These are phyloP conservation scores for Suhomyces anneliseae DNA, from an alignment of 1,139 yeast species.

Conservation along the genomic window DNA sequence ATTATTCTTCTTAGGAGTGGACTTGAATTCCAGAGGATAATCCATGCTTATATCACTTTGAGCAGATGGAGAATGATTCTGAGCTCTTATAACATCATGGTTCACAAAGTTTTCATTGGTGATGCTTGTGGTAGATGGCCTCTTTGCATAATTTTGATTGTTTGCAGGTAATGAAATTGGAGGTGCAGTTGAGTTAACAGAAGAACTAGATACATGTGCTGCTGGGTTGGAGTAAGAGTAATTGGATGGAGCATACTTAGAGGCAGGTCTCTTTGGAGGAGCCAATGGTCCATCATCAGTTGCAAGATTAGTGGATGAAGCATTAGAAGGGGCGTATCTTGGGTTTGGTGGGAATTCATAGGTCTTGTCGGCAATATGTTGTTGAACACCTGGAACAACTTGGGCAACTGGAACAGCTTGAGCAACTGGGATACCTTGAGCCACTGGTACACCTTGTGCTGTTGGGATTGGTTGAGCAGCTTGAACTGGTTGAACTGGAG, in stretches of 20 bases:
- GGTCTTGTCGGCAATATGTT: constrained; percentile 1
- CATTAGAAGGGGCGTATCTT: constrained; percentile 30
- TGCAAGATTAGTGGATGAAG: constrained; percentile 24
- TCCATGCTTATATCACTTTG: constrained; percentile 37
- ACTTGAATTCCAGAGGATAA: constrained; percentile 30
- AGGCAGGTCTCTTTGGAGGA: constrained; percentile 14
- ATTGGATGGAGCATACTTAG: constrained; percentile 14
- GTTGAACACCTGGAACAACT: constrained; percentile 9
- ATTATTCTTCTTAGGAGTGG: constrained; percentile 18
- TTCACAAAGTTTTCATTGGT: constrained; percentile 24
- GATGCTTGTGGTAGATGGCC: constrained; percentile 27
- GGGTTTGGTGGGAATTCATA: constrained; percentile 13
- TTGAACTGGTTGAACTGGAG: constrained; percentile 14
- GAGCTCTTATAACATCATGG: constrained; percentile 18
- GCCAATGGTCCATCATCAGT: constrained; percentile 11
- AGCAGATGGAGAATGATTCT: constrained; percentile 28
- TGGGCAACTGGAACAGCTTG: background rate
- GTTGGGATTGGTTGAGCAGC: constrained; percentile 5
- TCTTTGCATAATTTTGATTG: constrained; percentile 14
- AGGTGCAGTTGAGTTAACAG: constrained; percentile 10
- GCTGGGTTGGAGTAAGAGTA: constrained; percentile 12
- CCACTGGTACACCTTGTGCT: background rate
- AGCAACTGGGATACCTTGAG: background rate
- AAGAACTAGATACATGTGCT: constrained; percentile 18
- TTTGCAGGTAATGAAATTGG: constrained; percentile 12